These are phyloP conservation scores for Austroboletus novae-zelandiae DNA, from an alignment of 1,284 basidiomycete species.

Conservation along the genomic window DNA sequence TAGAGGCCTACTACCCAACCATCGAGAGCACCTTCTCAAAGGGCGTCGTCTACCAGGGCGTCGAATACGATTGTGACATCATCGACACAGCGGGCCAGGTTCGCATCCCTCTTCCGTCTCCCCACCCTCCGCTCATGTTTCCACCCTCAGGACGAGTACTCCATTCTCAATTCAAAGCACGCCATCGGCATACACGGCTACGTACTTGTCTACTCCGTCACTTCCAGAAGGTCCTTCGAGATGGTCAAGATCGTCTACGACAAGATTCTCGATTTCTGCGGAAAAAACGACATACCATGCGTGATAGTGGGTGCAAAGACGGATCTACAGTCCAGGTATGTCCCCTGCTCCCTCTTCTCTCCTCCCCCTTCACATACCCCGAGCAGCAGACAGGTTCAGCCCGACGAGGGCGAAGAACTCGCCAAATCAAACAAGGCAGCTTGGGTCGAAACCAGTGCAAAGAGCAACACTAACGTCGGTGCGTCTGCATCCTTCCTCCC, in stretches of 20 bases:
- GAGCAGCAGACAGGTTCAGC: slow-evolving; percentile 70
- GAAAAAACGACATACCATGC: slow-evolving; percentile 87
- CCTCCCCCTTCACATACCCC: slow-evolving; percentile 27
- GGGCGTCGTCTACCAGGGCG: slow-evolving; percentile 79
- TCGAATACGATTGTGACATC: slow-evolving; percentile 94
- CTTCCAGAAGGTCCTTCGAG: slow-evolving; percentile 90
- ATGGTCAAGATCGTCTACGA: slow-evolving; percentile 96
- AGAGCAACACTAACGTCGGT: slow-evolving; percentile 89
- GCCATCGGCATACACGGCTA: slow-evolving; percentile 84
- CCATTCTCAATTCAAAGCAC: slow-evolving; percentile 79
- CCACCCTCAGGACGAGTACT: slow-evolving; percentile 70
- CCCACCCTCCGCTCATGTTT: background rate
- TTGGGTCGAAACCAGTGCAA: slow-evolving; percentile 89
- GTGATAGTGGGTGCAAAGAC: slow-evolving; percentile 96
- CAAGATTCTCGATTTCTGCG: slow-evolving; percentile 96
- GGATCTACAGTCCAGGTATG: slow-evolving; percentile 77
- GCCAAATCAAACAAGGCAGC: slow-evolving; percentile 74
- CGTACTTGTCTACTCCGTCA: slow-evolving; percentile 93
- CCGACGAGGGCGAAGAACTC: slow-evolving; percentile 72
- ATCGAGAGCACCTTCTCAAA: slow-evolving; percentile 91
- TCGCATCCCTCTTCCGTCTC: slow-evolving; percentile 3
- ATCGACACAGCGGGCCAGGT: slow-evolving; percentile 98
- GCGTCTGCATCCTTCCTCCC: slow-evolving; percentile 31
- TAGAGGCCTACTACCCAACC: slow-evolving; percentile 91
- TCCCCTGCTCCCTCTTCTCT: slow-evolving; percentile 11